phyloP scores from a whole-genome alignment of 1,284 basidiomycete genomes.

The Austroboletus niveus region DNA sequence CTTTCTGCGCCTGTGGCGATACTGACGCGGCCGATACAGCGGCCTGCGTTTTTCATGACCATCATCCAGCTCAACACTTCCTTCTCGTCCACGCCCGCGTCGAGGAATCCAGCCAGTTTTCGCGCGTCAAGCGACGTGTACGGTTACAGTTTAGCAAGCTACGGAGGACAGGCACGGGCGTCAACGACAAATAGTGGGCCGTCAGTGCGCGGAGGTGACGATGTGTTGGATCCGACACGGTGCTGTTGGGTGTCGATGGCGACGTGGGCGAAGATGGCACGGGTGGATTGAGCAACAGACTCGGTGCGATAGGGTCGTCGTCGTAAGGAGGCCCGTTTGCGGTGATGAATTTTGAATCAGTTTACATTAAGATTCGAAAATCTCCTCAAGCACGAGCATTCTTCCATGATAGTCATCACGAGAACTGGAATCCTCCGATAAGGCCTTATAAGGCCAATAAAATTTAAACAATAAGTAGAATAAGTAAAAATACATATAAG shows the following conservation, averaged over 20 bases:
- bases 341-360: slow-evolving; percentile 95
- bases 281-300: slow-evolving; percentile 48
- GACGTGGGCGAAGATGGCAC: slow-evolving; percentile 30
- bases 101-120: slow-evolving; percentile 90
- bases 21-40: slow-evolving; percentile 60
- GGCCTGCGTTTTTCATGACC: slow-evolving; percentile 74
- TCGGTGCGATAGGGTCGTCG: slow-evolving; percentile 71
- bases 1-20: slow-evolving; percentile 20
- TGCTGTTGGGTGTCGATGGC: slow-evolving; percentile 14
- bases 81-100: slow-evolving; percentile 77
- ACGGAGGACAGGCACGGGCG: slow-evolving; percentile 81
- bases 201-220: slow-evolving; percentile 65
- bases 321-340: slow-evolving; percentile 95
- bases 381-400: too few species aligned
- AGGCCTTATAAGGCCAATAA: too few species aligned
- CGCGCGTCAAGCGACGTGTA: slow-evolving; percentile 92
- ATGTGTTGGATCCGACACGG: slow-evolving; percentile 70
- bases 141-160: slow-evolving; percentile 93
- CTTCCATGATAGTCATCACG: too few species aligned
- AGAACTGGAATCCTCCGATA: too few species aligned
- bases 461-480: too few species aligned
- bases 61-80: slow-evolving; percentile 93
- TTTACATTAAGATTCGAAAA: too few species aligned
- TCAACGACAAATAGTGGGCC: slow-evolving; percentile 77
- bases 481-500: too few species aligned